Evolutionary conservation across 176 grass and related monocot genomes (phyloP).

Genomic region (Zea luxurians): DNA sequence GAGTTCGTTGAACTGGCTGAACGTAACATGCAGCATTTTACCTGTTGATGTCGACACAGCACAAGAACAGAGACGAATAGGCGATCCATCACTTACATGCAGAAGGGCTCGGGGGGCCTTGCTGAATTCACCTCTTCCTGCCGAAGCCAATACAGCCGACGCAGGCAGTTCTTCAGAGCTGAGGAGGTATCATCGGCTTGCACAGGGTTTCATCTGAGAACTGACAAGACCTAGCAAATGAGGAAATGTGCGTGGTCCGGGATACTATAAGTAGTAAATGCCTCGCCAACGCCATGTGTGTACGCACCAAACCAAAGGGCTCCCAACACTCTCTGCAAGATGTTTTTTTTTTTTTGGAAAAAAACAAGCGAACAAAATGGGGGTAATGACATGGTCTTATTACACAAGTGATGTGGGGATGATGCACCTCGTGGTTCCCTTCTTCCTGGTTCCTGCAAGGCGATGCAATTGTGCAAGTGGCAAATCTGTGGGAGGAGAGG

Average conservation of each 20-base stretch:
- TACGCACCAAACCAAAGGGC: neutral
- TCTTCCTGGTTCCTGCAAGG: neutral
- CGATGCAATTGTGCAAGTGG: neutral
- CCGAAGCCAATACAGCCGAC: neutral
- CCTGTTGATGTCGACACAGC: neutral
- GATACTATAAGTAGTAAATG: constrained; percentile 36
- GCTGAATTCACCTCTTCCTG: neutral
- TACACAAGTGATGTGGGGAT: neutral
- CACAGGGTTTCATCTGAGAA: neutral
- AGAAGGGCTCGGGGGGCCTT: too few species aligned
- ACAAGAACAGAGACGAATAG: neutral
- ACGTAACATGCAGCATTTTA: neutral
- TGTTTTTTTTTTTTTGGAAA: too few species aligned
- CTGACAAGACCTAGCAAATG: constrained; percentile 20
- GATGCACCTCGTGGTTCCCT: neutral
- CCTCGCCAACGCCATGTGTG: neutral
- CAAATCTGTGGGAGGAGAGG: neutral
- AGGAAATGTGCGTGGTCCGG: neutral
- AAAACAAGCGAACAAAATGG: too few species aligned
- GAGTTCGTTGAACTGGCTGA: neutral
- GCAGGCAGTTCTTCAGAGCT: neutral
- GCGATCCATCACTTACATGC: neutral
- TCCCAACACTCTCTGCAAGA: constrained; percentile 1
- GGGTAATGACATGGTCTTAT: constrained; percentile 2
- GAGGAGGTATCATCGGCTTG: neutral